Evolutionary conservation across 352 stramenopile species (phyloP), one percentile per base, ranked within the genome.

Genomic region (Phytophthora cactorum): DNA sequence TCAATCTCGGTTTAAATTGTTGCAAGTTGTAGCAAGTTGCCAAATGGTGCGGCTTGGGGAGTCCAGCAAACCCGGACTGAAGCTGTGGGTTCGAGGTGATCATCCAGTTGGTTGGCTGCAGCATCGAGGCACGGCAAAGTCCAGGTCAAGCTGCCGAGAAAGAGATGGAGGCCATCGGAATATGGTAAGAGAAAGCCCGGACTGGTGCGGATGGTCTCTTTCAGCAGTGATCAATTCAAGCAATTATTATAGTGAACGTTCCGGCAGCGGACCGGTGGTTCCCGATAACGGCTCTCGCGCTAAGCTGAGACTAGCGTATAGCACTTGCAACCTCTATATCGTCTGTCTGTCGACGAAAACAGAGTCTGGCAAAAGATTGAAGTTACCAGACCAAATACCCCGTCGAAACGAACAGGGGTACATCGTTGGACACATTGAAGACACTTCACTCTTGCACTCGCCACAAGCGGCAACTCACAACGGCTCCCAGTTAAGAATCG

Each of bases 31-130:
- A 41, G 47, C 46, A 52, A 52, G 46, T 38, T 54, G 14, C 29
- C 29, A 43, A 57, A 34, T 45, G 43, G 25, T 52, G 62, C 53
- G 62, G 62, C 36, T 70, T 34, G 62, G 62, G 62, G 62, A 70
- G 62, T 70, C 62, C 62, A 70, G 62, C 38, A 64, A 69, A 69
- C 62, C 62, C 34, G 59, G 28, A 36, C 11, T 50, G 31, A 41
- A 50, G 15, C 22, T 53, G 36, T 53, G 52, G 52, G 6, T n/a
- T 36, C 59, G 44, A 46, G 25, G 22, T 22, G 22, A 22, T 22
- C 22, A 22, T 22, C 22, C 22, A 22, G 22, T 22, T 14, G 32
- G 25, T 36, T 38, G 34, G 46, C 38, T 52, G 36, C 0, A 22
- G 22, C 58, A 65, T 36, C 14, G 36, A 65, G 49, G n/a, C 32